Conservation (phyloP, 2,329 filamentous ascomycete genomes). For the Microsporum canis region DNA sequence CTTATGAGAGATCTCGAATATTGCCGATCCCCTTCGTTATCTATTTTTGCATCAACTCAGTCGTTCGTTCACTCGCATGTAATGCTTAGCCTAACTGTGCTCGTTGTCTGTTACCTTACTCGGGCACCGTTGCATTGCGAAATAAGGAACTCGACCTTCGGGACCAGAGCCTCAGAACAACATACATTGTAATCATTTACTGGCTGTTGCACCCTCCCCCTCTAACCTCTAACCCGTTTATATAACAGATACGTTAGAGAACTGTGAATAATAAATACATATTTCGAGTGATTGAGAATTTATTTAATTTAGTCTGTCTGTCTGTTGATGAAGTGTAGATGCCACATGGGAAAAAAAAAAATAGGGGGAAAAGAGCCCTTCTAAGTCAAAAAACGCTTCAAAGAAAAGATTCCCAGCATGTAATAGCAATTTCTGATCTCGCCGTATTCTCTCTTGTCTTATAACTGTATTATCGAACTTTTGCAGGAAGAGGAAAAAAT, state of each 20-base stretch:
- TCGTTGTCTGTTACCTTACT: neutral
- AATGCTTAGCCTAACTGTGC: neutral
- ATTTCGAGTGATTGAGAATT: neutral
- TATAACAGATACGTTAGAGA: neutral
- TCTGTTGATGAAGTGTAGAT: constrained; percentile 2
- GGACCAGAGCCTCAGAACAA: neutral
- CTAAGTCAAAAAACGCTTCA: constrained; percentile 1
- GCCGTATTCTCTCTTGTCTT: constrained; percentile 4
- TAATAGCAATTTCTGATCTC: constrained; percentile 5
- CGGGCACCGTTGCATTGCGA: neutral
- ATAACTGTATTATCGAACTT: constrained; percentile 2
- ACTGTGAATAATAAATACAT: neutral
- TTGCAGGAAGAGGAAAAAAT: neutral
- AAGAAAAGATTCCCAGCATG: neutral
- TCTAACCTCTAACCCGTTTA: neutral
- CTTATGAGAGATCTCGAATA: neutral
- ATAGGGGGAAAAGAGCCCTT: neutral
- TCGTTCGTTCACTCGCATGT: neutral
- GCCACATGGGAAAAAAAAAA: neutral
- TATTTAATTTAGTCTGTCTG: constrained; percentile 1
- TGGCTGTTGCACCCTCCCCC: neutral
- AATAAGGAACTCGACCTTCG: neutral
- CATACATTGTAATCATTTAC: neutral
- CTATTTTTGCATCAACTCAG: neutral
- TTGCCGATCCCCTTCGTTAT: neutral